phyloP scores from a whole-genome alignment of 208 protist genomes.

The Trypanosoma theileri region DNA sequence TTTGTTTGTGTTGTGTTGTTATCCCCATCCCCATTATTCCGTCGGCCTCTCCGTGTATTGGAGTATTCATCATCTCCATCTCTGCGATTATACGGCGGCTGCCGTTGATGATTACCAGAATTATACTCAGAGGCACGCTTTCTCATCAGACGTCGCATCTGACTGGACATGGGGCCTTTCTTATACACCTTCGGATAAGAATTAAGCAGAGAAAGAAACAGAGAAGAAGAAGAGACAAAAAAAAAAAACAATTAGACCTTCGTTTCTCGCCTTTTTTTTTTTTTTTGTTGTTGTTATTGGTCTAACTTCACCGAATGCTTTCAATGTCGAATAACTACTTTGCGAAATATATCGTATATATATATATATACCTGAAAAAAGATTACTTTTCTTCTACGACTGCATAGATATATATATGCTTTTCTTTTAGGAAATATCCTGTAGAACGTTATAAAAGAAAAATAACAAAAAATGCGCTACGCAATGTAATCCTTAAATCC shows the following conservation, averaged over 20 bases:
- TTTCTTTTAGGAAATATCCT: too few species aligned
- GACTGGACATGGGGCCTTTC: slow-evolving; percentile 60
- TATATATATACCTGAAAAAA: too few species aligned
- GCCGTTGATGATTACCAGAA: slow-evolving; percentile 8
- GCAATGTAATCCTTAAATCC: too few species aligned
- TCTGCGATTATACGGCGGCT: neutral
- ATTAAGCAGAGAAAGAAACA: slow-evolving; percentile 3
- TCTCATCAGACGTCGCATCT: slow-evolving; percentile 27
- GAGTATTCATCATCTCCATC: neutral
- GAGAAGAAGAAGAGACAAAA: neutral
- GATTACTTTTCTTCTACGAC: too few species aligned
- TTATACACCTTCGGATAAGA: neutral
- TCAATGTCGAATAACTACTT: too few species aligned
- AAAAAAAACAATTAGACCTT: neutral
- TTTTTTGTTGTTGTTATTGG: too few species aligned
- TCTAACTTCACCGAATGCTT: too few species aligned
- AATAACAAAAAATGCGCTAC: too few species aligned
- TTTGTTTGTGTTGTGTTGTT: slow-evolving; percentile 1
- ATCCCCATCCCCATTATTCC: neutral
- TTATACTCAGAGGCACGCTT: slow-evolving; percentile 14
- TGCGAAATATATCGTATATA: too few species aligned
- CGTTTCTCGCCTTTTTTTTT: too few species aligned
- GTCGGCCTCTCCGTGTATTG: slow-evolving; percentile 23
- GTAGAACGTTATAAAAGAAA: too few species aligned
- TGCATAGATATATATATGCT: too few species aligned